Evolutionary conservation across 306 rosid genomes (phyloP).

Genomic region (Cicer bijugum): DNA sequence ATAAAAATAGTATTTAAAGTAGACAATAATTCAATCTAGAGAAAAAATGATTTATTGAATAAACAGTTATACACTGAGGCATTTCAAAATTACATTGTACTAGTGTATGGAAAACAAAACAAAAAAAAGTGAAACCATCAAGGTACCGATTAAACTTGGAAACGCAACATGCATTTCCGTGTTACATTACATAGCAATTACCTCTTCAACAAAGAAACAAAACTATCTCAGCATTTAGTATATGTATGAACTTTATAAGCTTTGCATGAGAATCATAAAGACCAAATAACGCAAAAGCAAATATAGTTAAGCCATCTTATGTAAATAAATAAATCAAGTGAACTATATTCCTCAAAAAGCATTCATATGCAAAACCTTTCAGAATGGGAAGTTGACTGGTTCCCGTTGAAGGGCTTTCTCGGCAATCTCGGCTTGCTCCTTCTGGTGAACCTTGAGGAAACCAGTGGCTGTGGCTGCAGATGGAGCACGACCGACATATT

Average conservation of each 20-base stretch:
- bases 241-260: not conserved
- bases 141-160: not conserved
- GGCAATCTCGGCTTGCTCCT: constrained; percentile 81
- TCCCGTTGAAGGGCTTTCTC: constrained; percentile 79
- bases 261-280: constrained; percentile 21
- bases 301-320: not conserved
- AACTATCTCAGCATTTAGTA: not conserved
- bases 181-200: not conserved
- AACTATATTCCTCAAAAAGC: constrained; percentile 25
- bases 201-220: not conserved
- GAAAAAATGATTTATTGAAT: not conserved
- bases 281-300: constrained; percentile 1
- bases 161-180: not conserved
- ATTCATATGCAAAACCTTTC: constrained; percentile 16
- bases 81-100: not conserved
- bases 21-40: not conserved
- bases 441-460: constrained; percentile 75
- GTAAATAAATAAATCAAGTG: constrained; percentile 10
- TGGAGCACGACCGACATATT: constrained; percentile 86
- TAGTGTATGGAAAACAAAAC: not conserved
- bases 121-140: not conserved
- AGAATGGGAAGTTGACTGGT: constrained; percentile 54
- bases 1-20: too few relatives aligned
- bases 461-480: constrained; percentile 95
- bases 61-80: not conserved